Conservation (phyloP, 106 monocot species). For the Triglochin maritima region DNA sequence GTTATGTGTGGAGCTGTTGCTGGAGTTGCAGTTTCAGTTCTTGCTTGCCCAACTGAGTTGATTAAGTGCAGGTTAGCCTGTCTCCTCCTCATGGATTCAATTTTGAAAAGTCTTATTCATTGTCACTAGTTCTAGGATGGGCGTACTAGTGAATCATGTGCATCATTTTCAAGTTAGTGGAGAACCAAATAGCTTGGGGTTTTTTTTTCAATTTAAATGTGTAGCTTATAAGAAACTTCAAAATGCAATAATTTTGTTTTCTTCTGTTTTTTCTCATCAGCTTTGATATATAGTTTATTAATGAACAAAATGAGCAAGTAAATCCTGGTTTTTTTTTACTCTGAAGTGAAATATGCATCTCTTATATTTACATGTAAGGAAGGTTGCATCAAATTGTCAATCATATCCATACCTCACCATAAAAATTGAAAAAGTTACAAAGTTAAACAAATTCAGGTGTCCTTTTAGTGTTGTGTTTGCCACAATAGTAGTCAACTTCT, state of each 20-base stretch:
- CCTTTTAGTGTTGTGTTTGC: not conserved
- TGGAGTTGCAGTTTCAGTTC: conserved; percentile 71
- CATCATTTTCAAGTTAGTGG: too few species aligned
- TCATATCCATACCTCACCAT: too few species aligned
- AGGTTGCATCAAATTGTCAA: not conserved
- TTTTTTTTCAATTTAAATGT: too few species aligned
- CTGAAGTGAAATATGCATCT: not conserved
- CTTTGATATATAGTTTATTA: too few species aligned
- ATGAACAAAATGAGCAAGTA: too few species aligned
- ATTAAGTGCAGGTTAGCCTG: conserved; percentile 77
- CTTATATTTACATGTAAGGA: not conserved
- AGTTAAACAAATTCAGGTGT: not conserved
- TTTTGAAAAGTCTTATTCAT: not conserved
- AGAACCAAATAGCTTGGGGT: too few species aligned
- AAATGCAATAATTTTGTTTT: too few species aligned
- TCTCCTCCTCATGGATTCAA: not conserved
- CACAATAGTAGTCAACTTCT: not conserved
- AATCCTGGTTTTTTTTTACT: not conserved
- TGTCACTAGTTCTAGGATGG: too few species aligned
- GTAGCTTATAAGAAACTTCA: too few species aligned
- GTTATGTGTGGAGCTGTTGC: conserved; percentile 78
- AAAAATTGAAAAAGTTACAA: too few species aligned
- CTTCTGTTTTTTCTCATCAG: too few species aligned
- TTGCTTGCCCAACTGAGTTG: conserved; percentile 90
- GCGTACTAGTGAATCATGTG: too few species aligned